A percentile compares a stretch with the other conserved stretches of the same genome.
Evolutionary conservation across 768 basidiomycete genomes (phyloP).

Genomic region (Mycena vulgaris): DNA sequence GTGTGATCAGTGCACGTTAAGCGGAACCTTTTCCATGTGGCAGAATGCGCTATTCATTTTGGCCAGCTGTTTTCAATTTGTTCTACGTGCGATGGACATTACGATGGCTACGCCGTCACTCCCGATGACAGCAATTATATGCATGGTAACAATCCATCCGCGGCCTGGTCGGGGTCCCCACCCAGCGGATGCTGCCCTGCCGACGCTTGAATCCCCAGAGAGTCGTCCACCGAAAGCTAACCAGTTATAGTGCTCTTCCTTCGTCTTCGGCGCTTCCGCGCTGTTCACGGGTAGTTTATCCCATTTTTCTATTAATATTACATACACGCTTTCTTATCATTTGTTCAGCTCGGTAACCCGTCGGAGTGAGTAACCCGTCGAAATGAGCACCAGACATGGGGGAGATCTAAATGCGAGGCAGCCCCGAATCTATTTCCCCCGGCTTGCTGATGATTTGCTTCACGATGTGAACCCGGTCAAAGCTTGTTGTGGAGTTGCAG

Average conservation of each 20-base stretch:
- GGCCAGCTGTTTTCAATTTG: neutral
- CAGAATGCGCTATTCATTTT: constrained; percentile 8
- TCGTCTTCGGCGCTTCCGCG: constrained; percentile 35
- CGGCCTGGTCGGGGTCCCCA: neutral
- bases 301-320: constrained; percentile 29
- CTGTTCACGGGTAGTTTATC: constrained; percentile 37
- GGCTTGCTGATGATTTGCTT: neutral
- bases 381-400: neutral
- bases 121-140: constrained; percentile 7
- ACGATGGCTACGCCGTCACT: constrained; percentile 10
- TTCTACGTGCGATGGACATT: constrained; percentile 2
- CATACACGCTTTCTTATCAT: constrained; percentile 28
- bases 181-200: neutral
- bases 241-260: constrained; percentile 32
- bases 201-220: constrained; percentile 2
- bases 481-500: constrained; percentile 24
- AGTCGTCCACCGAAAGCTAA: constrained; percentile 25
- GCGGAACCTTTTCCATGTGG: constrained; percentile 32
- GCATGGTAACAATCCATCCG: neutral
- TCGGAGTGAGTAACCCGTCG: constrained; percentile 11
- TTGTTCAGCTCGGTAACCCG: constrained; percentile 8
- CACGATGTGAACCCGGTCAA: constrained; percentile 13
- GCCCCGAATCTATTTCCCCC: constrained; percentile 4
- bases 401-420: neutral
- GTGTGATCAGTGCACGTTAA: constrained; percentile 22